These are phyloP conservation scores for Lachnellula occidentalis DNA, from an alignment of 2,329 filamentous ascomycete genomes.

Conservation along the genomic window DNA sequence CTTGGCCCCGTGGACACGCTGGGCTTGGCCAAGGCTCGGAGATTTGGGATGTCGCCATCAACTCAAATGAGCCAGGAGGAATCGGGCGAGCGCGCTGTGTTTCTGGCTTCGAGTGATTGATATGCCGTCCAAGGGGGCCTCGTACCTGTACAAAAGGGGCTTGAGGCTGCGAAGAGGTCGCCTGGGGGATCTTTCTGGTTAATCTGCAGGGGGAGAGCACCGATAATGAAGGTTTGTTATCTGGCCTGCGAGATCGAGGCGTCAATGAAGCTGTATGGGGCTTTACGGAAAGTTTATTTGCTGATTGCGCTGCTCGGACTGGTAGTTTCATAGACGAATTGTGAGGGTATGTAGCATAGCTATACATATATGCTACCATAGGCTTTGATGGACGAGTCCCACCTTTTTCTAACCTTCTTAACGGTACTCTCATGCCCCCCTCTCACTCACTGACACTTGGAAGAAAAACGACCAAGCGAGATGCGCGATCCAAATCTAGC, in stretches of 20 bases:
- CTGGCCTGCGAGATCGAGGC: background rate
- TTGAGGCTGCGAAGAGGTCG: slow-evolving; percentile 26
- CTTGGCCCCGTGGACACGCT: slow-evolving; percentile 32
- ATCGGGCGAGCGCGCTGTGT: slow-evolving; percentile 32
- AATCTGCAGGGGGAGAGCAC: slow-evolving; percentile 27
- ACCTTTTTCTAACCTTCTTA: no score
- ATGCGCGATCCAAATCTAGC: no score
- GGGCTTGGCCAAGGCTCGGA: slow-evolving; percentile 10
- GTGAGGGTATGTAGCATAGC: background rate
- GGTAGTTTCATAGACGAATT: background rate
- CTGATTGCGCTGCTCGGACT: background rate
- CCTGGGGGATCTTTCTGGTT: slow-evolving; percentile 34
- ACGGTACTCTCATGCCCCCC: no score
- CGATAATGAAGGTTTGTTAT: slow-evolving; percentile 7
- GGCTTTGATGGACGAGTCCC: no score
- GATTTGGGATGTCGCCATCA: background rate
- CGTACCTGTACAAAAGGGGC: slow-evolving; percentile 13
- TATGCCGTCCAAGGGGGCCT: slow-evolving; percentile 16
- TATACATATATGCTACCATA: no score
- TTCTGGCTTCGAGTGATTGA: slow-evolving; percentile 31
- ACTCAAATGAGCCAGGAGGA: slow-evolving; percentile 18
- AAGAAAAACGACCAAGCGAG: no score
- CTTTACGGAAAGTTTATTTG: background rate
- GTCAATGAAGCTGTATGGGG: background rate
- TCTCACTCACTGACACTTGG: no score